Base-by-base conservation (phyloP, 1,284 basidiomycete genomes). In the Phlebopus sp. region DNA sequence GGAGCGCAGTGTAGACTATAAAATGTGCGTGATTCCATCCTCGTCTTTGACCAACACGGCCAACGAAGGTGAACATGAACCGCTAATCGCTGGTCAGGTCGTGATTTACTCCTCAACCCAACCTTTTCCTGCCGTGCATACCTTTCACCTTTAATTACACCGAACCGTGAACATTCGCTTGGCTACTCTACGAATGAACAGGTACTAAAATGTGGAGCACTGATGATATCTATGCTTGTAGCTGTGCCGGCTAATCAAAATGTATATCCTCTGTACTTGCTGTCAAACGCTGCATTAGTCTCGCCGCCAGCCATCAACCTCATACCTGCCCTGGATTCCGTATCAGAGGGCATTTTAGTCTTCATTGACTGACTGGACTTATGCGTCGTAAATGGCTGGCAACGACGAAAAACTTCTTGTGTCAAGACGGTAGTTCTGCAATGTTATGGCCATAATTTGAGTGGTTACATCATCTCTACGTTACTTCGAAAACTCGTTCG, bases 31-130 rank as follows among this genome's bases (percentile, higher is more conserved):
- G 47, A 30, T 56, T 68, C 59, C 57, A 58, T 58, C 57, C 56
- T 34, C 55, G 51, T 43, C 50, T 29, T 46, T 44, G 37, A 17
- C 21, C 39, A 38, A 39, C 21, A 34, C 56, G 44, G 42, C 46
- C 27, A 21, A 42, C 42, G 73, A 69, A 62, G 32, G 36, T 65
- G 64, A 69, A 74, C 71, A 71, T 84, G 86, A 77, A 86, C 74
- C 75, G 71, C 84, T 87, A 77, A 86, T 74, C 75, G 69, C 72
- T 73, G 77, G 78, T 77, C 80, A 86, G 84, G 84, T 86, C 84
- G 55, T 81, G 67, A 81, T 73, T 17, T 40, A 51, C 50, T 36
- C n/a, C 23, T 6, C 41, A 23, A 19, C 17, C 15, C 14, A 49
- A 44, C 51, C 31, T 35, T 41, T 9, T 49, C 54, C 48, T 46